These are phyloP conservation scores for Colletotrichum liaoningense DNA, from an alignment of 2,329 filamentous ascomycete species.

Conservation along the genomic window DNA sequence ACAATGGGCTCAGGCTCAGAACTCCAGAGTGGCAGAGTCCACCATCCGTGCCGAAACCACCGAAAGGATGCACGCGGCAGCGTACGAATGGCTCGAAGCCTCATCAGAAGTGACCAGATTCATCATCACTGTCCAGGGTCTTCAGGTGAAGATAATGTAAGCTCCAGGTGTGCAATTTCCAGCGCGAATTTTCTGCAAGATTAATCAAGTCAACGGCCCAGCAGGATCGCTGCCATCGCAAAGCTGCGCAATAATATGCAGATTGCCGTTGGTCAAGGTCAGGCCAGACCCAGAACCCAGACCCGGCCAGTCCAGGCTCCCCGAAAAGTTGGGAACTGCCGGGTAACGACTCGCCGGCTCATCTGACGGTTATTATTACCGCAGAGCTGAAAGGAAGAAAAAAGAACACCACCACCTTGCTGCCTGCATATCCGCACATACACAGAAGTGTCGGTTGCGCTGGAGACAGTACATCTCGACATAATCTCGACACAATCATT, in stretches of 20 bases:
- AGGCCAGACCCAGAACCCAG: neutral
- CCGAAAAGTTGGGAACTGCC: neutral
- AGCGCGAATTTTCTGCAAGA: constrained; percentile 31
- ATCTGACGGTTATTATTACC: neutral
- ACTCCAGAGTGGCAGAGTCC: too few relatives aligned
- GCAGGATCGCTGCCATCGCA: neutral
- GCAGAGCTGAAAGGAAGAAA: neutral
- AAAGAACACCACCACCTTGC: neutral
- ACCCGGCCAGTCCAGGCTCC: neutral
- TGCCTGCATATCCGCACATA: neutral
- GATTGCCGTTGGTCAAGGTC: neutral
- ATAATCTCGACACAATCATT: constrained; percentile 34
- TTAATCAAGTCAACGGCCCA: neutral
- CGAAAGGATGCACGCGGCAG: neutral
- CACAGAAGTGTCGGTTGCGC: neutral
- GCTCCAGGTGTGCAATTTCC: constrained; percentile 24
- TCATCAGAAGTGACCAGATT: neutral
- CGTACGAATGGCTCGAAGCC: constrained; percentile 15
- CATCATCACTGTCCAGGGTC: constrained; percentile 12
- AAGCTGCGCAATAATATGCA: neutral
- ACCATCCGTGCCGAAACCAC: neutral
- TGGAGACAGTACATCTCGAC: constrained; percentile 11
- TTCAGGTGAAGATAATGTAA: constrained; percentile 21
- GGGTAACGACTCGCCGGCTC: neutral
- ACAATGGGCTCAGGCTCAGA: neutral